Conservation (phyloP, 441 rosid genomes). For the Caryocar brasiliense region DNA sequence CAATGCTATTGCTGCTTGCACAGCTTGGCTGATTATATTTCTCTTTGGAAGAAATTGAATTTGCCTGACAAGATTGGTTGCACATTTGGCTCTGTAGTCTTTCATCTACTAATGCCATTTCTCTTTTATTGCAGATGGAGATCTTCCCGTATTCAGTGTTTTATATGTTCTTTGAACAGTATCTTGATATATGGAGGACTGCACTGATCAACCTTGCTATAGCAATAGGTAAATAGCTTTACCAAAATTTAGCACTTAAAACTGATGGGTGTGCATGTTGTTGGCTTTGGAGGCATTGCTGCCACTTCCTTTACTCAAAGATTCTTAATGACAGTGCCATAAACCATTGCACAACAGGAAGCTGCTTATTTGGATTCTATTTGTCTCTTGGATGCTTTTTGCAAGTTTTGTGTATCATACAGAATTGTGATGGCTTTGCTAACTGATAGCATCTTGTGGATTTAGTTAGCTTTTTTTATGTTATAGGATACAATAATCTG, state of each 20-base stretch:
- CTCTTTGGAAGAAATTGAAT: conserved; percentile 1
- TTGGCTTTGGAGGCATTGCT: too few species aligned
- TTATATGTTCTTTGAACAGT: conserved; percentile 97
- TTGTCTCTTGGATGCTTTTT: too few species aligned
- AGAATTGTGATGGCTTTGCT: background rate
- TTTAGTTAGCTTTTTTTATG: too few species aligned
- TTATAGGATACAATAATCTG: too few species aligned
- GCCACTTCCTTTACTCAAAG: too few species aligned
- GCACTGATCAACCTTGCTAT: conserved; percentile 89
- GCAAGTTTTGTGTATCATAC: background rate
- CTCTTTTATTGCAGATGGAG: conserved; percentile 61
- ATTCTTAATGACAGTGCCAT: too few species aligned
- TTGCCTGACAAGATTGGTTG: background rate
- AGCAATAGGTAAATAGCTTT: conserved; percentile 69
- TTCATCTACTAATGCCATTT: conserved; percentile 2
- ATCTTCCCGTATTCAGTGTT: conserved; percentile 95
- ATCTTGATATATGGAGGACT: conserved; percentile 93
- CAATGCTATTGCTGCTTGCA: background rate
- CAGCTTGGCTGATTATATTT: background rate
- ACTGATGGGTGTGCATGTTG: background rate
- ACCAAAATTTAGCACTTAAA: conserved; percentile 4
- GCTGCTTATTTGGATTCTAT: too few species aligned
- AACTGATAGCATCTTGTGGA: too few species aligned
- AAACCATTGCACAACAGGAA: too few species aligned
- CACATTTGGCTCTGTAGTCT: background rate